Evolutionary conservation across 1,284 basidiomycete genomes (phyloP).

Genomic region (Cutaneotrichosporon sp.): DNA sequence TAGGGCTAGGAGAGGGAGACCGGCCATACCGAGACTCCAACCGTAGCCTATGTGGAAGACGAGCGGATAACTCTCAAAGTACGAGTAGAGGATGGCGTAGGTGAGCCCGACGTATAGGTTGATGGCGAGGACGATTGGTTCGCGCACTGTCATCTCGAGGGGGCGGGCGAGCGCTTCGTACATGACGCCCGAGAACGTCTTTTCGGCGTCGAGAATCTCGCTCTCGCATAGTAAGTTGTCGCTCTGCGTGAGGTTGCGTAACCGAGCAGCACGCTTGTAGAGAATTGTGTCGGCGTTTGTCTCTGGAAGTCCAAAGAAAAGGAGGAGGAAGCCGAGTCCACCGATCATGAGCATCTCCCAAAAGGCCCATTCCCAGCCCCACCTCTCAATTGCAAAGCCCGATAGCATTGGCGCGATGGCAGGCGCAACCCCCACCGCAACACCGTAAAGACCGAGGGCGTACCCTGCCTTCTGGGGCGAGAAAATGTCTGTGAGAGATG

Average conservation of each 20-base stretch:
- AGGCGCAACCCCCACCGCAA: constrained; percentile 32
- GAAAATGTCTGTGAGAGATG: constrained; percentile 69
- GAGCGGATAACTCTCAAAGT: constrained; percentile 36
- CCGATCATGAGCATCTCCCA: constrained; percentile 45
- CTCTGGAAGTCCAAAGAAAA: constrained; percentile 64
- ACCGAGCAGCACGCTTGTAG: constrained; percentile 59
- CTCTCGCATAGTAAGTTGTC: constrained; percentile 44
- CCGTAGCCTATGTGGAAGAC: constrained; percentile 35
- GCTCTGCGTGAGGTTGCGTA: constrained; percentile 56
- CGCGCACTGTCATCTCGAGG: constrained; percentile 41
- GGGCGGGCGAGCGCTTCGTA: constrained; percentile 45
- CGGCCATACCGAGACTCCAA: constrained; percentile 40
- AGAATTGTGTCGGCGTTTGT: constrained; percentile 66
- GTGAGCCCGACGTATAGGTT: constrained; percentile 42
- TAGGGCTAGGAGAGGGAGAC: constrained; percentile 49
- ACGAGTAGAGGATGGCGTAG: constrained; percentile 43
- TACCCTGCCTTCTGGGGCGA: constrained; percentile 61
- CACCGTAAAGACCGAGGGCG: constrained; percentile 67
- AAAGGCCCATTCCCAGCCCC: constrained; percentile 53
- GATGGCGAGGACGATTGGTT: constrained; percentile 47
- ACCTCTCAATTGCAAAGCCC: constrained; percentile 38
- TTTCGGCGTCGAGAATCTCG: constrained; percentile 40
- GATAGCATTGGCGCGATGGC: constrained; percentile 59
- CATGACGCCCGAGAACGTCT: constrained; percentile 31
- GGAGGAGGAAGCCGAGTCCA: constrained; percentile 52